Conservation (phyloP, 148 eudicot genomes). For the Bassia scoparia region DNA sequence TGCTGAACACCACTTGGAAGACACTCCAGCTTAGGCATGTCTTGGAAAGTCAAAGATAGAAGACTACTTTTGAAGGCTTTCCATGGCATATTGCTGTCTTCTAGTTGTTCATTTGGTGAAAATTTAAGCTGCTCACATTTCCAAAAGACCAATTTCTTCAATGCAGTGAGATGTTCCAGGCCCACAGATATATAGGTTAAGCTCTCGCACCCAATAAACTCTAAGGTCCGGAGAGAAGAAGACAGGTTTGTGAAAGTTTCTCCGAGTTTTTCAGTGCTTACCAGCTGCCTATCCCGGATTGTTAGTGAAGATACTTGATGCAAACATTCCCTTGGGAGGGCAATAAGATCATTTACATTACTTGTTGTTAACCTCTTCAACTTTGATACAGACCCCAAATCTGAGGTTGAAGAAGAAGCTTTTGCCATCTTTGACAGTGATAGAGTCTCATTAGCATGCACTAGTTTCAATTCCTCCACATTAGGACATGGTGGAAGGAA, state of each 20-base stretch:
- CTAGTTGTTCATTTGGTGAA: background rate
- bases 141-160: slow-evolving; percentile 3
- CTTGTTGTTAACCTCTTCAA: slow-evolving; percentile 7
- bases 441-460: background rate
- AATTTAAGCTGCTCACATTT: slow-evolving; percentile 19
- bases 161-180: slow-evolving; percentile 17
- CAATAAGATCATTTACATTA: slow-evolving; percentile 11
- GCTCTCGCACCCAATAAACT: background rate
- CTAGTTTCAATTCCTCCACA: background rate
- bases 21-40: slow-evolving; percentile 7
- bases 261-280: background rate
- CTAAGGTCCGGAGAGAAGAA: background rate
- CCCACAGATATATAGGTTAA: slow-evolving; percentile 4
- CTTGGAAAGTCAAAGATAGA: background rate
- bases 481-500: slow-evolving; percentile 9
- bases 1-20: slow-evolving; percentile 25
- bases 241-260: background rate
- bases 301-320: background rate
- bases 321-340: slow-evolving; percentile 16
- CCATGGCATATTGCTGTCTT: slow-evolving; percentile 14
- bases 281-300: background rate
- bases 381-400: background rate
- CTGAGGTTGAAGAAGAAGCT: background rate
- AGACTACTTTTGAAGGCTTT: slow-evolving; percentile 17
- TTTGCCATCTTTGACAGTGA: slow-evolving; percentile 10